Percentiles rank a stretch among this genome's conserved stretches.
Conservation (phyloP, 495 filamentous ascomycete genomes). For the Hypoxylon lienhwacheense region DNA sequence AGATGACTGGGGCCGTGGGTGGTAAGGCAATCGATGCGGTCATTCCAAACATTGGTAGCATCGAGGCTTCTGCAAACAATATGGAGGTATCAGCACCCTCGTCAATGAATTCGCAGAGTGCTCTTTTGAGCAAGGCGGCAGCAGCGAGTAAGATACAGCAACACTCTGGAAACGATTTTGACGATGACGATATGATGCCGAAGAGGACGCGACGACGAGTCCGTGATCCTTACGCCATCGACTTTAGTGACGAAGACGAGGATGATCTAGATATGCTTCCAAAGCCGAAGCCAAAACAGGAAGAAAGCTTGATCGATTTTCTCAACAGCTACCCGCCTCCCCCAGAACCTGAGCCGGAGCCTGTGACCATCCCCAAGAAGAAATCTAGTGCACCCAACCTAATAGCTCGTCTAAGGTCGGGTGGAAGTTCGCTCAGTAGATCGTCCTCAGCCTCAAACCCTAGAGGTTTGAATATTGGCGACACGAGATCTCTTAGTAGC, state of each 20-base stretch:
- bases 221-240: conserved; percentile 89
- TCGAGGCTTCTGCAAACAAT: conserved; percentile 49
- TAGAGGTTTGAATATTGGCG: conserved; percentile 37
- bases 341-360: conserved; percentile 49
- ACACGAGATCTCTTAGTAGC: conserved; percentile 39
- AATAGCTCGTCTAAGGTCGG: conserved; percentile 59
- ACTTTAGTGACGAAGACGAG: conserved; percentile 79
- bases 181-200: conserved; percentile 55
- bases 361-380: conserved; percentile 56
- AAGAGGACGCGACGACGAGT: conserved; percentile 74
- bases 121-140: conserved; percentile 49
- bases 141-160: conserved; percentile 29
- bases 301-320: conserved; percentile 87
- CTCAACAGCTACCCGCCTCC: conserved; percentile 81
- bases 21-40: conserved; percentile 55
- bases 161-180: conserved; percentile 32
- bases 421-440: conserved; percentile 46
- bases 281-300: conserved; percentile 48
- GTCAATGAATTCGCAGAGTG: conserved; percentile 57
- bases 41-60: conserved; percentile 46
- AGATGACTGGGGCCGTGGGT: conserved; percentile 51
- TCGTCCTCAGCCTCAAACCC: conserved; percentile 22
- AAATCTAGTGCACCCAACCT: conserved; percentile 62
- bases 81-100: conserved; percentile 46
- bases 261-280: conserved; percentile 48